Percentiles rank a stretch among this genome's conserved stretches.
These are phyloP conservation scores for Lyophyllum atratum DNA, from an alignment of 768 basidiomycete species.

Conservation along the genomic window DNA sequence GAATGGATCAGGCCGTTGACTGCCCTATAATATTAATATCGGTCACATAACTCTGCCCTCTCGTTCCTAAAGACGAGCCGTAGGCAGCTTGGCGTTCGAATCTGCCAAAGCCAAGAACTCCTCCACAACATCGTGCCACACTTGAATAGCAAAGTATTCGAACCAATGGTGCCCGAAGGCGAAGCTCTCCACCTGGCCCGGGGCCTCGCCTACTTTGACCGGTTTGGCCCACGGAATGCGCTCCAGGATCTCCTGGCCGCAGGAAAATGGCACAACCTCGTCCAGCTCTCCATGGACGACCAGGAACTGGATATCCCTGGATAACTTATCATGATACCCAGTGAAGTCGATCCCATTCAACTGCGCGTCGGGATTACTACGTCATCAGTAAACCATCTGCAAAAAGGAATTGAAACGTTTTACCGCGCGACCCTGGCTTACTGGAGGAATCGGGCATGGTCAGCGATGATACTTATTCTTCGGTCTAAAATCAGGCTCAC, in stretches of 20 bases:
- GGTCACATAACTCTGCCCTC: background rate
- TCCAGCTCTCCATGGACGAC: conserved; percentile 46
- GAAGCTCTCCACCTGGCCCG: conserved; percentile 36
- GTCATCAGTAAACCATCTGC: background rate
- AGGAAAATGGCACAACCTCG: conserved; percentile 37
- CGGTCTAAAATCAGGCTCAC: conserved; percentile 19
- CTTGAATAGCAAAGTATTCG: conserved; percentile 44
- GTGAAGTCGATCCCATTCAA: conserved; percentile 30
- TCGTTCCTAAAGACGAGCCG: conserved; percentile 7
- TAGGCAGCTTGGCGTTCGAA: background rate
- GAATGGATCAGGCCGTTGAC: conserved; percentile 43
- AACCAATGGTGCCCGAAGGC: conserved; percentile 48
- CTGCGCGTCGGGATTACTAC: conserved; percentile 11
- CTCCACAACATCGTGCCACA: conserved; percentile 42
- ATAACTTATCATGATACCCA: conserved; percentile 32
- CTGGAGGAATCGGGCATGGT: conserved; percentile 18
- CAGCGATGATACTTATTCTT: background rate
- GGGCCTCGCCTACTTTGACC: conserved; percentile 30
- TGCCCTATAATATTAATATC: conserved; percentile 24
- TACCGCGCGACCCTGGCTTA: conserved; percentile 15
- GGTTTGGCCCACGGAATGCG: conserved; percentile 38
- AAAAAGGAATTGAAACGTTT: background rate
- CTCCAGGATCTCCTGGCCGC: conserved; percentile 34
- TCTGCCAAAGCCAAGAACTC: conserved; percentile 30
- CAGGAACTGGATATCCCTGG: conserved; percentile 31